Evolutionary conservation across 2,329 filamentous ascomycete species (phyloP).

Genomic region (Pseudofabraea citricarpa): DNA sequence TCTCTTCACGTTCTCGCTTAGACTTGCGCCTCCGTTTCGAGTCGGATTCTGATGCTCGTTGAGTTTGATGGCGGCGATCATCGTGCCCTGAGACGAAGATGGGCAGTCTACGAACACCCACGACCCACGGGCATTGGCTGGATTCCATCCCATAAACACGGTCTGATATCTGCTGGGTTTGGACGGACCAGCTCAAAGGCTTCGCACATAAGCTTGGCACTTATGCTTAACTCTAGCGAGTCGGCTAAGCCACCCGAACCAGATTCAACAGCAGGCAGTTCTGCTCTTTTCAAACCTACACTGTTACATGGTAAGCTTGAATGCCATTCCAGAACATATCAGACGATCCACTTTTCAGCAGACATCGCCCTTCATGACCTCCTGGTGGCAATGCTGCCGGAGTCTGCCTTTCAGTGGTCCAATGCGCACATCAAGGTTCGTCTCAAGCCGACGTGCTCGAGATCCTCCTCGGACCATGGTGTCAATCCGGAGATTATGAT

Average conservation of each 20-base stretch:
- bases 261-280: background rate
- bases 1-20: background rate
- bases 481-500: background rate
- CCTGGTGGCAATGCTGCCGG: background rate
- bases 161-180: background rate
- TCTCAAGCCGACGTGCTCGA: background rate
- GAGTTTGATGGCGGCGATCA: background rate
- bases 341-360: background rate
- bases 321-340: background rate
- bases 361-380: background rate
- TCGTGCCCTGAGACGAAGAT: background rate
- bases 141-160: background rate
- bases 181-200: background rate
- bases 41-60: background rate
- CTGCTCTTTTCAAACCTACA: background rate
- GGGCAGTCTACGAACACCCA: background rate
- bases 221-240: constrained; percentile 1
- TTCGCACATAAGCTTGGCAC: background rate
- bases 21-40: background rate
- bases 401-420: background rate
- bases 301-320: background rate
- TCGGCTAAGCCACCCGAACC: background rate
- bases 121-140: background rate
- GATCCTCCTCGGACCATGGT: background rate
- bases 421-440: background rate